Evolutionary conservation across 352 stramenopile genomes (phyloP), one percentile per base, ranked within the genome.

Genomic region (Phytopythium mirpurense): DNA sequence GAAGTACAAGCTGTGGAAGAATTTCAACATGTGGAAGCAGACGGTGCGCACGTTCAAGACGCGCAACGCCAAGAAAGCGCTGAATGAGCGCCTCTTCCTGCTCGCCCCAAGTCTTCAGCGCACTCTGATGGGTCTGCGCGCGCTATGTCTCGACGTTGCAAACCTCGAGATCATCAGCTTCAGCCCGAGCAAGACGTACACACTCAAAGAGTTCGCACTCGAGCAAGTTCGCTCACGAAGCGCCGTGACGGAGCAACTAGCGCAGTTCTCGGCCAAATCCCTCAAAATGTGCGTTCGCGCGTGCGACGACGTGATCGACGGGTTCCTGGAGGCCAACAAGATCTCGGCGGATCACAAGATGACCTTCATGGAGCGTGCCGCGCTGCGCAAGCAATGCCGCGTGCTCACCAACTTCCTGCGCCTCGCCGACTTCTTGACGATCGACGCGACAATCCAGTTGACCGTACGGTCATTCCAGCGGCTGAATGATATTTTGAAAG

Each of bases 281-380:
- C 66, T 95, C 23, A 66, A 78, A 42, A 75, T 96, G 51, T 96
- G 95, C 46, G 76, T 95, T 2, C 73, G 79, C 18, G 88, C 94
- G 3, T 97, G 93, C 45, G 90, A 98, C 59, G 68, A 92, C 11
- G 90, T 97, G 26, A 92, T 98, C 21, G 93, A 98, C 54, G 51
- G 57, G 15, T 98, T 98, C 46, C 70, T 98, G 21, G 72, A 72
- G 32, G 64, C 70, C 11, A 98, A 98, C 71, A 92, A 95, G 40
- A 98, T 98, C 62, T 82, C 87, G 0, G 72, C 89, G 0, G 87
- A 97, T 44, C 88, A 96, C 65, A 96, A 95, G 43, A 98, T 98
- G 93, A 98, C 91, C 7, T 98, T 98, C 62, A 98, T 98, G 93
- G 93, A 98, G 64, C 72, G 90, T 18, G 93, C 94, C 2, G 83